Conservation (phyloP, 2,329 filamentous ascomycete genomes). For the Fusarium neocosmosporiellum region DNA sequence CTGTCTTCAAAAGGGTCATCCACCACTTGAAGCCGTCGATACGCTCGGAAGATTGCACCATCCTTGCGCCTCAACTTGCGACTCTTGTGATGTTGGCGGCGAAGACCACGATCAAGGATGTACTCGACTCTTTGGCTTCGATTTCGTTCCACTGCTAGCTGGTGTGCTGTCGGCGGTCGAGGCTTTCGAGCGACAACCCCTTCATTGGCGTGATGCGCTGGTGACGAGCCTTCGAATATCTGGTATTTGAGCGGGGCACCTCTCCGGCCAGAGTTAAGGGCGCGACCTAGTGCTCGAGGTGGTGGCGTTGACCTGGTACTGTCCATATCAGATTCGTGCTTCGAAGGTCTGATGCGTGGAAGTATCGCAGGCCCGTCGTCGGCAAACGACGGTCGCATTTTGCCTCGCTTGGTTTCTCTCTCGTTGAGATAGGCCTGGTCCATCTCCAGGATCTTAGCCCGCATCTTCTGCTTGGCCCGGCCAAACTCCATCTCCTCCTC, state of each 20-base stretch:
- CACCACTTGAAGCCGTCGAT: slow-evolving; percentile 70
- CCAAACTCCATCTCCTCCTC: slow-evolving; percentile 77
- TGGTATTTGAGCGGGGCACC: slow-evolving; percentile 68
- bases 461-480: slow-evolving; percentile 77
- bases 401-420: slow-evolving; percentile 68
- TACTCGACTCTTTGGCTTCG: slow-evolving; percentile 84
- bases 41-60: slow-evolving; percentile 74
- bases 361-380: slow-evolving; percentile 69
- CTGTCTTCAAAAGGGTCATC: slow-evolving; percentile 70
- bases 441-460: slow-evolving; percentile 79
- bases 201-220: slow-evolving; percentile 65
- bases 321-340: slow-evolving; percentile 64
- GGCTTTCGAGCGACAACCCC: slow-evolving; percentile 71
- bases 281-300: slow-evolving; percentile 47
- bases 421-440: slow-evolving; percentile 77
- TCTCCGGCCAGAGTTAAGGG: slow-evolving; percentile 49
- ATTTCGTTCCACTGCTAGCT: slow-evolving; percentile 83
- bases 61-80: slow-evolving; percentile 72
- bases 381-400: slow-evolving; percentile 52
- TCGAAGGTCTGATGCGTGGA: slow-evolving; percentile 71
- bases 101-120: slow-evolving; percentile 80
- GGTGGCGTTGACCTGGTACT: slow-evolving; percentile 58
- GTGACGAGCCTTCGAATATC: slow-evolving; percentile 70
- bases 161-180: slow-evolving; percentile 82
- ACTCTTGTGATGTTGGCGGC: slow-evolving; percentile 72